Evolutionary conservation across 768 basidiomycete genomes (phyloP).

Genomic region (Scleroderma bovista): DNA sequence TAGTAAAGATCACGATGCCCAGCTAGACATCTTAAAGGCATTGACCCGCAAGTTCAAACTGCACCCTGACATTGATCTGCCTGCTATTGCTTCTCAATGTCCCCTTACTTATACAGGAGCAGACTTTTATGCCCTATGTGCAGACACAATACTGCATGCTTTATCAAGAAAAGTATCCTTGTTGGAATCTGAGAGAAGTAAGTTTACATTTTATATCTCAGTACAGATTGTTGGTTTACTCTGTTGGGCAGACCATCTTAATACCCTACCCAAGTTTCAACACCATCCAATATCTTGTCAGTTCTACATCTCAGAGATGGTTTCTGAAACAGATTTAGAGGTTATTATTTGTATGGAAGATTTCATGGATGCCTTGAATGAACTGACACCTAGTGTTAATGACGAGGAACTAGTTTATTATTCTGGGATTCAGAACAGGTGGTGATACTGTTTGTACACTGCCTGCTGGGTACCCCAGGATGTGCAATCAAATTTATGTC

Average conservation of each 20-base stretch:
- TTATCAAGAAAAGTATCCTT: slow-evolving; percentile 84
- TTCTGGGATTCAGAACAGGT: slow-evolving; percentile 40
- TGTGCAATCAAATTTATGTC: too few relatives aligned
- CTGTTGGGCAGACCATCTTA: slow-evolving; percentile 36
- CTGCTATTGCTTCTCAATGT: slow-evolving; percentile 61
- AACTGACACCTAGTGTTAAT: slow-evolving; percentile 78
- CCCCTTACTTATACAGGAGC: slow-evolving; percentile 96
- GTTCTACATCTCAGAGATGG: slow-evolving; percentile 85
- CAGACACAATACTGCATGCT: slow-evolving; percentile 92
- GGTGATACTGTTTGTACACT: slow-evolving; percentile 3
- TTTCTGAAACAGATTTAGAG: slow-evolving; percentile 57
- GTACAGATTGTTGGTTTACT: neutral
- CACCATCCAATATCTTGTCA: slow-evolving; percentile 75
- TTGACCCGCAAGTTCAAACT: slow-evolving; percentile 90
- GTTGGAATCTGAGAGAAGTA: slow-evolving; percentile 73
- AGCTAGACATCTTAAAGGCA: slow-evolving; percentile 82
- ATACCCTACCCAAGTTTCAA: slow-evolving; percentile 38
- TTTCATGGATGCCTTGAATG: slow-evolving; percentile 67
- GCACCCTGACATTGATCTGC: slow-evolving; percentile 59
- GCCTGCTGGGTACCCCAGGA: too few relatives aligned
- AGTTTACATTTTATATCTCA: slow-evolving; percentile 13
- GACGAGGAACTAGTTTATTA: slow-evolving; percentile 85
- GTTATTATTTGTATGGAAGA: slow-evolving; percentile 74
- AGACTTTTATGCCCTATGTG: slow-evolving; percentile 96
- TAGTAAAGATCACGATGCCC: slow-evolving; percentile 80